Evolutionary conservation across 148 eudicot genomes (phyloP).

Genomic region (Gaultheria prostrata): DNA sequence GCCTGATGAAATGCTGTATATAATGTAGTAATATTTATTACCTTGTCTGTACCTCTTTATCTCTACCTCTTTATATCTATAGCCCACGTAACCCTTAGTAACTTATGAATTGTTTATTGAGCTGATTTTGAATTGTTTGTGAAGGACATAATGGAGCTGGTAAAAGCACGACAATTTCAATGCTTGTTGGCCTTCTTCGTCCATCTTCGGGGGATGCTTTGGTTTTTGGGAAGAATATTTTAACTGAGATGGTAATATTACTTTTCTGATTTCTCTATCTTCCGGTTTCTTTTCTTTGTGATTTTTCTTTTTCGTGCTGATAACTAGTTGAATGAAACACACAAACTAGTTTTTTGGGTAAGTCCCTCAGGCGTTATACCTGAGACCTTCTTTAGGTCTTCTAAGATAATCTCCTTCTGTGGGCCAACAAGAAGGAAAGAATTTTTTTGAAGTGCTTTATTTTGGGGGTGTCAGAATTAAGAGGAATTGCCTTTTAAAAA

Average conservation of each 20-base stretch:
- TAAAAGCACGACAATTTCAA: constrained; percentile 97
- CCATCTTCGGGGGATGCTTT: constrained; percentile 98
- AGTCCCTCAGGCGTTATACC: neutral
- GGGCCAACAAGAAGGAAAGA: neutral
- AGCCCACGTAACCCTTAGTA: too few relatives aligned
- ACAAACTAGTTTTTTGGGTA: neutral
- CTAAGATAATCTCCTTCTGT: neutral
- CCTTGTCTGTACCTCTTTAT: neutral
- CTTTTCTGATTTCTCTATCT: constrained; percentile 3
- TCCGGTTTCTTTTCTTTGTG: neutral
- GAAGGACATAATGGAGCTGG: constrained; percentile 99
- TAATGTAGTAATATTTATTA: neutral
- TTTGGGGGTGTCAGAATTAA: too few relatives aligned
- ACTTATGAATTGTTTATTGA: neutral
- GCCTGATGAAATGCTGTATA: neutral
- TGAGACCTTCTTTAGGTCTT: neutral
- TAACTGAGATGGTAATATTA: constrained; percentile 75
- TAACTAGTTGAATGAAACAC: neutral
- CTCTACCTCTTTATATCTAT: neutral
- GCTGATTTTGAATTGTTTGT: constrained; percentile 13
- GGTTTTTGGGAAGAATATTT: constrained; percentile 76
- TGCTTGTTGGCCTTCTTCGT: constrained; percentile 95
- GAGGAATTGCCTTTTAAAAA: too few relatives aligned
- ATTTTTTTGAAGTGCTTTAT: neutral
- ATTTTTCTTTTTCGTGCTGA: neutral